phyloP scores from a whole-genome alignment of 176 grass and related monocot species.

The Leersia perrieri region DNA sequence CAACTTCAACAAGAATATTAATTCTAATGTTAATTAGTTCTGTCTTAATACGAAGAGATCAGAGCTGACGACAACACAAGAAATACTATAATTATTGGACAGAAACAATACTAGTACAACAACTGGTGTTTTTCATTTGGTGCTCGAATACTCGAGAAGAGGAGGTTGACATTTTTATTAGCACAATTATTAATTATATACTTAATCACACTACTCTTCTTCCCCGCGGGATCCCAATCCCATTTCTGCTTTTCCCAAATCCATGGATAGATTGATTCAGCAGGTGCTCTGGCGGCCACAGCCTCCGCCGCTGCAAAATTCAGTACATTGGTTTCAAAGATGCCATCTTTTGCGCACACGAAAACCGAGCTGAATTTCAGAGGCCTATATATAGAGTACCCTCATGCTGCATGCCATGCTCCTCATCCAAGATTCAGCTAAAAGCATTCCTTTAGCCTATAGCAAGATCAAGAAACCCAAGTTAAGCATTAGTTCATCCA shows the following conservation, averaged over 20 bases:
- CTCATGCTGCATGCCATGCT: not conserved
- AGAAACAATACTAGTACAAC: not conserved
- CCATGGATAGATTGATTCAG: constrained; percentile 1
- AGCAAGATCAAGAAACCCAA: not conserved
- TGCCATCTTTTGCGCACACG: not conserved
- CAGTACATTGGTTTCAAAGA: not conserved
- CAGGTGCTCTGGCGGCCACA: not conserved
- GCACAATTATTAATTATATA: not conserved
- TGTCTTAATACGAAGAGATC: not conserved
- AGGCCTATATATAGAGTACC: constrained; percentile 10
- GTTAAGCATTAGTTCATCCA: not conserved
- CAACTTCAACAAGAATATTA: not conserved
- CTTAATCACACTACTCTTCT: not conserved
- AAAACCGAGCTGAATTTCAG: not conserved
- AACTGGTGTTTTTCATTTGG: not conserved
- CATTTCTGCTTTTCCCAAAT: not conserved
- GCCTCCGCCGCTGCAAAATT: constrained; percentile 5
- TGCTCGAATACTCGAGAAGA: not conserved
- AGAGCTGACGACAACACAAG: not conserved
- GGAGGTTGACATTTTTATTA: constrained; percentile 21
- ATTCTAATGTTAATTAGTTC: not conserved
- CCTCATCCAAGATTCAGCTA: not conserved
- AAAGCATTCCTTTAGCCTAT: not conserved
- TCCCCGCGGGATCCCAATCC: not conserved
- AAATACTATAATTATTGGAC: not conserved